Evolutionary conservation across 495 filamentous ascomycete species (phyloP).

Genomic region (Bacidia rubella): DNA sequence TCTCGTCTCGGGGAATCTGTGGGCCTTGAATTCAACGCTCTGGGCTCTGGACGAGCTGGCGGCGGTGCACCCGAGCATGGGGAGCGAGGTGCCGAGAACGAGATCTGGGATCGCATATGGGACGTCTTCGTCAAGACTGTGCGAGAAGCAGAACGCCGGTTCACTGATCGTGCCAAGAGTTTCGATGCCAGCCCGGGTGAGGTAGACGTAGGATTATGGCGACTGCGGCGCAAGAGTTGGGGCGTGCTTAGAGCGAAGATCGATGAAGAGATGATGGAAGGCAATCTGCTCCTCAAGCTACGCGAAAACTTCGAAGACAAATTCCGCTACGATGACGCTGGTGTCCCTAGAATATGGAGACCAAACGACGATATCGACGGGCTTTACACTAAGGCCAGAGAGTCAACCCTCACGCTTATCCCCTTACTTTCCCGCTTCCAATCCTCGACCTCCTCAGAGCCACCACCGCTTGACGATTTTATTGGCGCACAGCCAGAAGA

Average conservation of each 20-base stretch:
- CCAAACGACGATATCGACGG: constrained; percentile 96
- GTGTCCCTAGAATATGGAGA: constrained; percentile 92
- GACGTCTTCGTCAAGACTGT: constrained; percentile 73
- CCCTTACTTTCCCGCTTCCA: constrained; percentile 79
- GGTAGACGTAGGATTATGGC: constrained; percentile 86
- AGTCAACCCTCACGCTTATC: constrained; percentile 79
- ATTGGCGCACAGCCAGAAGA: constrained; percentile 67
- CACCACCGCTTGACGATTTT: constrained; percentile 63
- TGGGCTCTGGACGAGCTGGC: constrained; percentile 74
- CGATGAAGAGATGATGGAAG: constrained; percentile 96
- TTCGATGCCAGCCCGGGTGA: constrained; percentile 88
- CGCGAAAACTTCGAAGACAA: constrained; percentile 98
- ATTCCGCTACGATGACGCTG: constrained; percentile 92
- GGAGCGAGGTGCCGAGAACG: constrained; percentile 57
- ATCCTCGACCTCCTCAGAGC: constrained; percentile 49
- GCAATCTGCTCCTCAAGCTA: constrained; percentile 87
- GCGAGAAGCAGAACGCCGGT: constrained; percentile 67
- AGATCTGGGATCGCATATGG: constrained; percentile 96
- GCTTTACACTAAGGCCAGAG: constrained; percentile 76
- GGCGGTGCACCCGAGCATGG: constrained; percentile 64
- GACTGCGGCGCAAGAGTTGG: constrained; percentile 86
- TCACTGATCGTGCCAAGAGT: constrained; percentile 74
- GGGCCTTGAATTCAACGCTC: constrained; percentile 85
- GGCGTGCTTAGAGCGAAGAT: constrained; percentile 77
- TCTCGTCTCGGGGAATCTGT: constrained; percentile 76